Evolutionary conservation across 768 basidiomycete genomes (phyloP), one percentile per base, ranked within the genome.

Genomic region (Flagelloscypha sp.): DNA sequence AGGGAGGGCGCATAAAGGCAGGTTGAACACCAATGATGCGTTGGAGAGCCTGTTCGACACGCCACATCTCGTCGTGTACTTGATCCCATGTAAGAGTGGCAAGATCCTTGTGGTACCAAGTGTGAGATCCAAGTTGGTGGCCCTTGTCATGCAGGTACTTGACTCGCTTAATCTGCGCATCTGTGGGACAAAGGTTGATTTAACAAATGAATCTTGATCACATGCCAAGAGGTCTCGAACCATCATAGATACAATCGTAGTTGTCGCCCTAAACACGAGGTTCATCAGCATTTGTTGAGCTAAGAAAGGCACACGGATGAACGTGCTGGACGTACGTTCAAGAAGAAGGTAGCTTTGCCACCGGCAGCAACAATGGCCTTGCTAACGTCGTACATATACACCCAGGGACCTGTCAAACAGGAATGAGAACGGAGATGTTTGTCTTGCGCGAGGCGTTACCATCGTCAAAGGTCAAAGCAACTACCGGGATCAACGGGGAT

Each of bases 1-100:
- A 71, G 10, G 69, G 69, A 30, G 69, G 68, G 20, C 69, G 61
- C 65, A 68, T 65, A 39, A 70, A 64, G 17, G 66, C 68, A 6
- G 68, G 69, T 1, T 46, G 44, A 38, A 61, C 62, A 22, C 69
- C 67, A 13, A 58, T 38, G 27, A 70, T 68, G 40, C 57, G 61
- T 25, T 56, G 47, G 6, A 68, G 43, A 17, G 66, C 64, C 49
- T 47, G 54, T 45, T 70, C 65, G 17, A 66, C 61, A 11, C 43
- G 55, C 47, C 46, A 55, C 49, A 65, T 59, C 36, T 59, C 58
- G 23, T 57, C 47, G 28, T 60, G 63, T 27, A 68, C 47, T 43
- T 65, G 47, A 19, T 56, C 55, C 48, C 47, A 48, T 1, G 44
- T 48, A 13, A 65, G 53, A 2, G 44, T 49, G 1, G 49, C 44